Conservation (phyloP, 805 yeast genomes). For the Wickerhamomyces queroliae region DNA sequence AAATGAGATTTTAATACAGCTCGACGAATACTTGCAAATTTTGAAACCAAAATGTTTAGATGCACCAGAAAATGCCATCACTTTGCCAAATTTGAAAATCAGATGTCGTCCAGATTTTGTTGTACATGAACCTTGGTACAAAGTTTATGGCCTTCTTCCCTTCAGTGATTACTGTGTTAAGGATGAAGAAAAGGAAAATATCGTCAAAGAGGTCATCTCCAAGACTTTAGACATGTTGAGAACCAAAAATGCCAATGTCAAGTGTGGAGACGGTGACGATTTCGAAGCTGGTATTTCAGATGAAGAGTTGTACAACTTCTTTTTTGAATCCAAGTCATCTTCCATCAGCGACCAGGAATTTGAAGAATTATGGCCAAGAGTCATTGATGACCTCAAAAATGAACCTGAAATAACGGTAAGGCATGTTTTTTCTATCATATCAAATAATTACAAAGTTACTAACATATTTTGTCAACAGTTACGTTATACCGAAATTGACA, state of each 20-base stretch:
- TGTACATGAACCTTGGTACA: slow-evolving; percentile 45
- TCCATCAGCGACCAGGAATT: slow-evolving; percentile 49
- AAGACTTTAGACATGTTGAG: slow-evolving; percentile 64
- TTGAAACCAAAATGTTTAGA: slow-evolving; percentile 60
- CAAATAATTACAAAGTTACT: slow-evolving; percentile 13
- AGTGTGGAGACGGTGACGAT: slow-evolving; percentile 51
- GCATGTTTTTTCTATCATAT: slow-evolving; percentile 45
- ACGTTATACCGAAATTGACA: slow-evolving; percentile 28
- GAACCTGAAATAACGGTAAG: slow-evolving; percentile 74
- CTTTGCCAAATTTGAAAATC: slow-evolving; percentile 53
- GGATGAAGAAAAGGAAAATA: slow-evolving; percentile 66
- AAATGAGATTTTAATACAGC: slow-evolving; percentile 24
- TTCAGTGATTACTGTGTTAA: slow-evolving; percentile 62
- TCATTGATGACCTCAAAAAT: slow-evolving; percentile 51
- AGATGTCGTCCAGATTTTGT: slow-evolving; percentile 69
- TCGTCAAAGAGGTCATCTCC: slow-evolving; percentile 57
- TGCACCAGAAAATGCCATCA: slow-evolving; percentile 80
- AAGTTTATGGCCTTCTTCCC: slow-evolving; percentile 54
- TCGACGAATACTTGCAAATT: slow-evolving; percentile 41
- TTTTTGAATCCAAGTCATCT: slow-evolving; percentile 28
- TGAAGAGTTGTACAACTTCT: slow-evolving; percentile 46
- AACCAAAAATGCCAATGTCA: slow-evolving; percentile 55
- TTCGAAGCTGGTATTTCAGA: slow-evolving; percentile 44
- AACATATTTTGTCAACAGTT: slow-evolving; percentile 15
- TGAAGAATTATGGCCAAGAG: slow-evolving; percentile 67